Conservation (phyloP, 768 basidiomycete species). For the Coprinellus micaceus region DNA sequence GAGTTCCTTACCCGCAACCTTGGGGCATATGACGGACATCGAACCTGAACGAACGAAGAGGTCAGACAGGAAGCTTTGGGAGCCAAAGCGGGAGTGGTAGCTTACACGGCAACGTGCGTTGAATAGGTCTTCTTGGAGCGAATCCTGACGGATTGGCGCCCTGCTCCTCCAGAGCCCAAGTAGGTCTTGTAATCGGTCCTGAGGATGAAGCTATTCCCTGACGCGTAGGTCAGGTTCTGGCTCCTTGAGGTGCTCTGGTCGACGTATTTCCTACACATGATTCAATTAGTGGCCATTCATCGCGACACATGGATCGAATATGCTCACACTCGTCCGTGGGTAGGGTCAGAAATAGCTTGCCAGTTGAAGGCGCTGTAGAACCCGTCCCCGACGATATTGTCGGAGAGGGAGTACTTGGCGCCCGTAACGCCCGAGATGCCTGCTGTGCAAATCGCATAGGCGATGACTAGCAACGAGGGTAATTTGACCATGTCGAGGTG, state of each 20-base stretch:
- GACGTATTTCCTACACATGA: constrained; percentile 38
- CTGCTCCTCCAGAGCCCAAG: constrained; percentile 45
- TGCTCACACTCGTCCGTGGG: constrained; percentile 58
- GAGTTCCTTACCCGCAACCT: constrained; percentile 47
- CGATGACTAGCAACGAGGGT: background rate
- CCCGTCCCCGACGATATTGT: constrained; percentile 37
- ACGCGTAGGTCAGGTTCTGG: constrained; percentile 56
- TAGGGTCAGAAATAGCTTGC: constrained; percentile 51
- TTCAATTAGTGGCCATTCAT: background rate
- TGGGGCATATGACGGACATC: constrained; percentile 59
- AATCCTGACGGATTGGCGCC: constrained; percentile 55
- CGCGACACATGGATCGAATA: constrained; percentile 27
- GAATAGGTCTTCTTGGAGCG: constrained; percentile 46
- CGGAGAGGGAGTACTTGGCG: constrained; percentile 39
- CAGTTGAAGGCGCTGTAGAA: constrained; percentile 50
- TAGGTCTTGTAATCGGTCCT: constrained; percentile 50
- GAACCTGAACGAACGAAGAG: constrained; percentile 27
- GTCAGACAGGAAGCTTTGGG: background rate
- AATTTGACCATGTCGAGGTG: background rate
- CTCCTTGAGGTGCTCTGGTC: constrained; percentile 44
- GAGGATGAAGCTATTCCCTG: constrained; percentile 34
- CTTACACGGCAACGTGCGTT: constrained; percentile 50
- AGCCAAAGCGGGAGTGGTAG: constrained; percentile 3
- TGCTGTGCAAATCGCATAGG: background rate
- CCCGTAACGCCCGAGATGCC: constrained; percentile 22